These are phyloP conservation scores for Nidularia pulvinata DNA, from an alignment of 768 basidiomycete species.

Conservation along the genomic window DNA sequence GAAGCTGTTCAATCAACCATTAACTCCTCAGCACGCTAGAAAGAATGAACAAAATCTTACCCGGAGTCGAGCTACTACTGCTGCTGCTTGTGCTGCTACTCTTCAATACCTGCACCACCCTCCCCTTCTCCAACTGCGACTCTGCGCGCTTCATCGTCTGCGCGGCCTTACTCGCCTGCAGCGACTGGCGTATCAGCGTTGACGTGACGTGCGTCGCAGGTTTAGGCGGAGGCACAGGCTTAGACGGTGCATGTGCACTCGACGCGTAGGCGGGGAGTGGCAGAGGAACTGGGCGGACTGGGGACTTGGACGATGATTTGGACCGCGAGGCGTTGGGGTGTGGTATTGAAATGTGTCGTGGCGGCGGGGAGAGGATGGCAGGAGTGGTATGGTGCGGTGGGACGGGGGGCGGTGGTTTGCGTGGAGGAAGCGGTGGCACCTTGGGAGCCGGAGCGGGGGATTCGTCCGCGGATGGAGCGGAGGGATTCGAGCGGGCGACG, in stretches of 20 bases:
- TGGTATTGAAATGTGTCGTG: conserved; percentile 29
- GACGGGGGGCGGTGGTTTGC: conserved; percentile 28
- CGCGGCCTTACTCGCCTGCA: conserved; percentile 73
- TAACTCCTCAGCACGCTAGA: not conserved
- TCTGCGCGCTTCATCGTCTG: conserved; percentile 72
- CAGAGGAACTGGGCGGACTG: conserved; percentile 5
- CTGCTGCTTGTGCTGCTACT: conserved; percentile 34
- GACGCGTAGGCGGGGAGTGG: conserved; percentile 1
- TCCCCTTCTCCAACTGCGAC: conserved; percentile 65
- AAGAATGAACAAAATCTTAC: not conserved
- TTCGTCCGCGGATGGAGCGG: too few species aligned
- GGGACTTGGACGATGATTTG: conserved; percentile 12
- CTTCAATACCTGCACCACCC: conserved; percentile 72
- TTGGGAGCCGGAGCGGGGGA: too few species aligned
- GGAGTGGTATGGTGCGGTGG: conserved; percentile 41
- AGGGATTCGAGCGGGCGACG: conserved; percentile 1
- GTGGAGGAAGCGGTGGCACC: conserved; percentile 12
- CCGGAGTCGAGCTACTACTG: not conserved
- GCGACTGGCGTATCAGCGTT: conserved; percentile 66
- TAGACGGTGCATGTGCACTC: too few species aligned
- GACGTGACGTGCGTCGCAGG: conserved; percentile 48
- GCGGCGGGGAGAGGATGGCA: conserved; percentile 30
- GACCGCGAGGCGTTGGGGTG: conserved; percentile 7
- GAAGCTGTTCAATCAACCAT: not conserved
- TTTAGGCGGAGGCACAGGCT: too few species aligned